Evolutionary conservation across 2,329 filamentous ascomycete genomes (phyloP).

Genomic region (Ceratocystis cacaofunesta): DNA sequence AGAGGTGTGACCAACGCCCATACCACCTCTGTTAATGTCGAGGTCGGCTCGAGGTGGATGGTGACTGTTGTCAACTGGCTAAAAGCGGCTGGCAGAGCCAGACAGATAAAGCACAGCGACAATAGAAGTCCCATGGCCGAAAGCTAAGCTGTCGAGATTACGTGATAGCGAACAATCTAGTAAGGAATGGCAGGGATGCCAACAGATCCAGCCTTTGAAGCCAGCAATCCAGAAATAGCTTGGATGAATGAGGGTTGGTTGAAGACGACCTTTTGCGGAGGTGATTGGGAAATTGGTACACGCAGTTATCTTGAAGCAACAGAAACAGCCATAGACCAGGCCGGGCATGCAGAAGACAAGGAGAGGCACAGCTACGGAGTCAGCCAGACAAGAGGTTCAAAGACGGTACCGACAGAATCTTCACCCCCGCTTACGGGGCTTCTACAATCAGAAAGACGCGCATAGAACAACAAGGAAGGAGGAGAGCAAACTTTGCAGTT

Average conservation of each 20-base stretch:
- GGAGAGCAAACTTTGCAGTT: neutral
- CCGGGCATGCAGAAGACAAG: neutral
- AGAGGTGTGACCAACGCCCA: constrained; percentile 10
- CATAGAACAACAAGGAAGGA: neutral
- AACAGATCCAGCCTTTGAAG: neutral
- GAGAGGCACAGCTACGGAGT: neutral
- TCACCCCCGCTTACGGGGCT: neutral
- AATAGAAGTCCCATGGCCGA: neutral
- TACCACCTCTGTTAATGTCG: constrained; percentile 1
- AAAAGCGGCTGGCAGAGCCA: neutral
- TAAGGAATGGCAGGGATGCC: neutral
- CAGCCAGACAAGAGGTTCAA: neutral
- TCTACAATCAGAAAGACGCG: neutral
- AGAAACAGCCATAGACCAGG: neutral
- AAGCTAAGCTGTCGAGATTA: neutral
- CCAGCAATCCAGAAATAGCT: neutral
- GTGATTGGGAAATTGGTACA: neutral
- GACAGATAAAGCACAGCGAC: neutral
- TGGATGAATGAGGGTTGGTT: neutral
- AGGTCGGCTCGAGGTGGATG: neutral
- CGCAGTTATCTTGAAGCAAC: neutral
- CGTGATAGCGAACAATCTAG: neutral
- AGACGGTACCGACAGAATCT: neutral
- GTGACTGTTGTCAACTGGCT: constrained; percentile 7
- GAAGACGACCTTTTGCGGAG: neutral